Evolutionary conservation across 1,139 yeast genomes (phyloP).

Genomic region (Lodderomyces orthopsilosis): DNA sequence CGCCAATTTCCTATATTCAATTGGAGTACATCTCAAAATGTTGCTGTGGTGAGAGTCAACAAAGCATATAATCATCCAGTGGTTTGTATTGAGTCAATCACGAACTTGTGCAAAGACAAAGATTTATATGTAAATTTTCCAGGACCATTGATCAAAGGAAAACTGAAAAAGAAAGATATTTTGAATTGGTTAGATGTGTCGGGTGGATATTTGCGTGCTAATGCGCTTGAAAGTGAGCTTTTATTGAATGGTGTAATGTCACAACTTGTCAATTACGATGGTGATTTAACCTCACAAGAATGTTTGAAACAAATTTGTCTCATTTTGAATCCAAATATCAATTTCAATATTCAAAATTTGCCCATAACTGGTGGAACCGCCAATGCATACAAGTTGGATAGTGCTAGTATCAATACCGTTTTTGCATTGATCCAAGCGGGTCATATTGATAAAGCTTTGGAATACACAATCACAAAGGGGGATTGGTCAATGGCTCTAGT

Average conservation of each 20-base stretch:
- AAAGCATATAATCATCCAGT: slow-evolving; percentile 13
- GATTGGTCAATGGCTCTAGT: slow-evolving; percentile 81
- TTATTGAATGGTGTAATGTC: slow-evolving; percentile 31
- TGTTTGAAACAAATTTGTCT: slow-evolving; percentile 27
- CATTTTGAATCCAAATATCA: slow-evolving; percentile 35
- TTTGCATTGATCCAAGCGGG: slow-evolving; percentile 56
- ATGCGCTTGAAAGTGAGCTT: slow-evolving; percentile 22
- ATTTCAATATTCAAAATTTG: slow-evolving; percentile 19
- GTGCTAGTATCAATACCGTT: slow-evolving; percentile 32
- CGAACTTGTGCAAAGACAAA: slow-evolving; percentile 20
- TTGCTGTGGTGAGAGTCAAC: slow-evolving; percentile 30
- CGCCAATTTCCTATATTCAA: slow-evolving; percentile 78
- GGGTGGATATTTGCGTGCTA: slow-evolving; percentile 11
- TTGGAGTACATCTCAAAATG: slow-evolving; percentile 53
- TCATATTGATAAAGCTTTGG: slow-evolving; percentile 62
- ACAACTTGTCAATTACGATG: slow-evolving; percentile 28
- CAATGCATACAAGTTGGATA: slow-evolving; percentile 37
- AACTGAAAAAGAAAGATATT: slow-evolving; percentile 59
- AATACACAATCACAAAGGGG: slow-evolving; percentile 56
- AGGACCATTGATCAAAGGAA: slow-evolving; percentile 59
- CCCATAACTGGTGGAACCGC: slow-evolving; percentile 20
- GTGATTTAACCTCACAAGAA: slow-evolving; percentile 25
- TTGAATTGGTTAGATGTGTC: slow-evolving; percentile 55
- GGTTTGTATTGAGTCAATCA: slow-evolving; percentile 19
- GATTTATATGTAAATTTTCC: slow-evolving; percentile 43